Evolutionary conservation across 2,329 filamentous ascomycete species (phyloP).

Genomic region (Monosporascus sp.): DNA sequence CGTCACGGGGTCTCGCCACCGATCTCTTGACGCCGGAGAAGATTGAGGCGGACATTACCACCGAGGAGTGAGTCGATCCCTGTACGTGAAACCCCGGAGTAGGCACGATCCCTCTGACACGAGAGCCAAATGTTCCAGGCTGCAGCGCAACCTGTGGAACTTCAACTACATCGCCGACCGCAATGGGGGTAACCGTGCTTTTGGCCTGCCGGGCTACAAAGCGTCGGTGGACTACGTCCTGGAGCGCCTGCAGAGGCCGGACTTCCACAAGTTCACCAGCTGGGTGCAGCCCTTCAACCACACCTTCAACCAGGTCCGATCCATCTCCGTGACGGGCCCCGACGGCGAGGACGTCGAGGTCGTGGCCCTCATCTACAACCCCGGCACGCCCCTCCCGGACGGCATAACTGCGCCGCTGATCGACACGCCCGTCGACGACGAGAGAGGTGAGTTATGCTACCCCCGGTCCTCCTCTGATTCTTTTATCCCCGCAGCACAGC

Average conservation of each 20-base stretch:
- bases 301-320: conserved; percentile 36
- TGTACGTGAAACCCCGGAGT: background rate
- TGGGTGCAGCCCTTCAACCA: conserved; percentile 42
- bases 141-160: conserved; percentile 48
- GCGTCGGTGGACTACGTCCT: conserved; percentile 54
- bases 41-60: conserved; percentile 34
- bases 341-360: conserved; percentile 39
- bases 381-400: conserved; percentile 31
- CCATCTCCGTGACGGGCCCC: conserved; percentile 40
- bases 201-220: conserved; percentile 53
- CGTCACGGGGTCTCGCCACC: conserved; percentile 15
- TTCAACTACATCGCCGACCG: conserved; percentile 48
- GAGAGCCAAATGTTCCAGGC: conserved; percentile 25
- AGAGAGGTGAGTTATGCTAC: conserved; percentile 15
- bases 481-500: too few species aligned
- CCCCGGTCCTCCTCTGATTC: too few species aligned
- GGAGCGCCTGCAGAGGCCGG: conserved; percentile 35
- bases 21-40: conserved; percentile 33
- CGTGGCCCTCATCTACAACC: conserved; percentile 41
- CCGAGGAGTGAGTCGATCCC: conserved; percentile 27
- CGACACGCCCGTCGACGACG: conserved; percentile 31
- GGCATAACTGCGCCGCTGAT: conserved; percentile 33
- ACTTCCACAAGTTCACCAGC: conserved; percentile 38
- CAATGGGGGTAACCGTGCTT: conserved; percentile 56
- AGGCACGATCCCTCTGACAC: background rate